A percentile compares a stretch with the other conserved stretches of the same genome.
These are phyloP conservation scores for Pythium rhizo-oryzae DNA, from an alignment of 352 stramenopile genomes.

Conservation along the genomic window DNA sequence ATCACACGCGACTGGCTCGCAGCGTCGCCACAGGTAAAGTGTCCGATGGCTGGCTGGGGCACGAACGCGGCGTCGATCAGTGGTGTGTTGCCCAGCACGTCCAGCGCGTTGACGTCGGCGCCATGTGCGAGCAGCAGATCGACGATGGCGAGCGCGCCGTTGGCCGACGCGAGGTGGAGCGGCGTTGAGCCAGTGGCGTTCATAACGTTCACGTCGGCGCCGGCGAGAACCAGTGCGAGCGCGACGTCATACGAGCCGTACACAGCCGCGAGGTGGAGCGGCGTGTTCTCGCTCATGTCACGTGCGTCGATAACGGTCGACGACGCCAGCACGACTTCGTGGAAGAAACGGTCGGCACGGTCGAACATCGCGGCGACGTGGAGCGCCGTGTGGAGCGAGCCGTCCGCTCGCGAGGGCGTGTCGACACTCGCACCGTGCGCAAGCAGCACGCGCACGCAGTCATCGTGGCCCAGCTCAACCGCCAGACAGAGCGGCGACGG, in stretches of 20 bases:
- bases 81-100: slow-evolving; percentile 39
- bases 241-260: slow-evolving; percentile 35
- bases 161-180: slow-evolving; percentile 40
- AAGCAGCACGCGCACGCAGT: slow-evolving; percentile 28
- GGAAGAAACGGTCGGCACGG: slow-evolving; percentile 5
- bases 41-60: slow-evolving; percentile 29
- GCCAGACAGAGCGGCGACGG: slow-evolving; percentile 22
- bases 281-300: slow-evolving; percentile 39
- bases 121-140: slow-evolving; percentile 32
- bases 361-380: slow-evolving; percentile 43
- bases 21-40: slow-evolving; percentile 41
- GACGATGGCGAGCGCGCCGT: slow-evolving; percentile 35
- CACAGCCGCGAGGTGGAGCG: slow-evolving; percentile 40
- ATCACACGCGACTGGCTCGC: slow-evolving; percentile 35
- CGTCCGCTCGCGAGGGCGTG: slow-evolving; percentile 19
- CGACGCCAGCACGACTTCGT: slow-evolving; percentile 14
- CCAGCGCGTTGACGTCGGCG: slow-evolving; percentile 32
- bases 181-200: slow-evolving; percentile 34
- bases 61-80: slow-evolving; percentile 44
- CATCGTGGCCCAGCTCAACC: slow-evolving; percentile 3
- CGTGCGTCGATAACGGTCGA: slow-evolving; percentile 27
- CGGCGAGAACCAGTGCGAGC: slow-evolving; percentile 21
- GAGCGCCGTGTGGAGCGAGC: slow-evolving; percentile 31
- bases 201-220: slow-evolving; percentile 34
- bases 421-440: slow-evolving; percentile 34